phyloP scores from a whole-genome alignment of 2,329 filamentous ascomycete genomes.

The Pestalotiopsis sp. region DNA sequence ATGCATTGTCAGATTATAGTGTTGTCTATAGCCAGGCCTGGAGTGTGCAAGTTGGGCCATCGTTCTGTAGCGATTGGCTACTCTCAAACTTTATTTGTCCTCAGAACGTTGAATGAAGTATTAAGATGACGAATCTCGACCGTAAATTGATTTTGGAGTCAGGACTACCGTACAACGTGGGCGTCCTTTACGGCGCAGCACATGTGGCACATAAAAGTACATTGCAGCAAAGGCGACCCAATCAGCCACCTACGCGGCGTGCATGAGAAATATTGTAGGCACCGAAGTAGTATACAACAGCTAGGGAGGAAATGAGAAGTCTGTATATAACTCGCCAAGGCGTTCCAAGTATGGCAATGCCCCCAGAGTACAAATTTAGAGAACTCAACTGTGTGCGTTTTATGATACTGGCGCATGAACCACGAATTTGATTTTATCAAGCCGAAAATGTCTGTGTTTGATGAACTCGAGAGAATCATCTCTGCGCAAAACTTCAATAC shows the following conservation, averaged over 20 bases:
- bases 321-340: not conserved
- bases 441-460: constrained; percentile 2
- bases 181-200: no score
- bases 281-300: not conserved
- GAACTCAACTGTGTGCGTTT: not conserved
- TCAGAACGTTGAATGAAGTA: no score
- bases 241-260: not conserved
- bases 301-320: not conserved
- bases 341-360: not conserved
- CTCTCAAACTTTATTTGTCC: no score
- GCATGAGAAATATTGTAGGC: not conserved
- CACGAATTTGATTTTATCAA: not conserved
- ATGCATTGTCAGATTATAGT: no score
- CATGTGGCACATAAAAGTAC: no score
- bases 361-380: not conserved
- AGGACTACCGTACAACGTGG: no score
- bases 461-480: not conserved
- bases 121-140: no score
- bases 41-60: no score
- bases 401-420: not conserved
- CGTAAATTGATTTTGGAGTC: no score
- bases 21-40: no score
- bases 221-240: not conserved
- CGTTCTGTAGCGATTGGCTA: no score
- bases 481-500: not conserved